Evolutionary conservation across 1,284 basidiomycete genomes (phyloP).

Genomic region (Tilletiopsis washingtonensis): DNA sequence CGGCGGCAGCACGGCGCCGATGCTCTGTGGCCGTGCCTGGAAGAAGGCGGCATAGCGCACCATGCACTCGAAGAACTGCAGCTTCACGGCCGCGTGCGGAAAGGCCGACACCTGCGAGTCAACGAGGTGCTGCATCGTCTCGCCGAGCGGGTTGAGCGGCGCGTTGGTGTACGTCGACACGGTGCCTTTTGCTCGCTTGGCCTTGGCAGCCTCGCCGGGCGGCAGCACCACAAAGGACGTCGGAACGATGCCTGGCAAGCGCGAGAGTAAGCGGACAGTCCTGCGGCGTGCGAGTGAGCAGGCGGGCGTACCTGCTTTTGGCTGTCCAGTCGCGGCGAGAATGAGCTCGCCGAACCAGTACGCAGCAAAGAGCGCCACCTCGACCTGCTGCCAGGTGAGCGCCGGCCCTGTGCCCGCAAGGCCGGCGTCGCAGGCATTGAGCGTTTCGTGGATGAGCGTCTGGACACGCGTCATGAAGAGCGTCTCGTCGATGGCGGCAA

Average conservation of each 20-base stretch:
- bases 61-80: conserved; percentile 89
- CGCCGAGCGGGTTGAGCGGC: conserved; percentile 80
- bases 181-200: no score
- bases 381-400: conserved; percentile 86
- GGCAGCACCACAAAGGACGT: conserved; percentile 40
- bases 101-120: conserved; percentile 73
- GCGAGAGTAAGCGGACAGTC: no score
- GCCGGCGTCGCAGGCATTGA: conserved; percentile 59
- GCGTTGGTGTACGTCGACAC: conserved; percentile 16
- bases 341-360: conserved; percentile 78
- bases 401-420: conserved; percentile 49
- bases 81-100: conserved; percentile 76
- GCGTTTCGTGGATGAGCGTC: conserved; percentile 63
- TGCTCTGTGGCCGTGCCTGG: conserved; percentile 73
- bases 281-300: no score
- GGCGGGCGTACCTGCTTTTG: no score
- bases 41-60: conserved; percentile 94
- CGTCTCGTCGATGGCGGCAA: conserved; percentile 69
- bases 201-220: conserved; percentile 4
- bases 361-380: conserved; percentile 82
- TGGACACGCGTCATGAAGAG: conserved; percentile 67
- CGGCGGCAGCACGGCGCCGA: conserved; percentile 61
- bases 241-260: conserved; percentile 38
- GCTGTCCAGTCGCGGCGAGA: conserved; percentile 20
- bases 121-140: conserved; percentile 76